These are phyloP conservation scores for Durotheca rogersii DNA, from an alignment of 495 filamentous ascomycete species.

Conservation along the genomic window DNA sequence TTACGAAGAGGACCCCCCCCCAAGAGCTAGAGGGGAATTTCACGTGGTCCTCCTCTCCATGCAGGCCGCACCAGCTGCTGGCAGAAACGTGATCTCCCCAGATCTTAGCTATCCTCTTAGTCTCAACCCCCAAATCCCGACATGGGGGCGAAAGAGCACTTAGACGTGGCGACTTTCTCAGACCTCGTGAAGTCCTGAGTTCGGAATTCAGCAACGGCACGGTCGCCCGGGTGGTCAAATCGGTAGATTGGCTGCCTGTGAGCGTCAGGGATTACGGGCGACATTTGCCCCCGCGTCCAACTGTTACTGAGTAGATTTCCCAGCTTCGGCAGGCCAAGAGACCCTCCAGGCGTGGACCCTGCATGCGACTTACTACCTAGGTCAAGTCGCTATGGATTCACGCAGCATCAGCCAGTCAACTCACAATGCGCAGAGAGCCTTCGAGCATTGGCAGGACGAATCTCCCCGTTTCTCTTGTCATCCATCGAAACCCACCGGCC, in stretches of 20 bases:
- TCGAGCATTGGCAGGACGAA: conserved; percentile 10
- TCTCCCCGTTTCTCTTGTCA: too few relatives aligned
- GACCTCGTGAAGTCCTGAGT: conserved; percentile 17
- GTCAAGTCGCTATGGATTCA: too few relatives aligned
- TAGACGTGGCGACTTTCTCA: conserved; percentile 4
- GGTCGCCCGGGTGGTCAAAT: conserved; percentile 25
- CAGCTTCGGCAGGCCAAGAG: not conserved
- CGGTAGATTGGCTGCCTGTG: conserved; percentile 18
- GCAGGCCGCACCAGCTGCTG: conserved; percentile 6
- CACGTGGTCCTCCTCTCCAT: conserved; percentile 22
- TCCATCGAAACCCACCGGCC: too few relatives aligned
- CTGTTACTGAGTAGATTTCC: not conserved
- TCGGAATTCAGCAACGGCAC: not conserved
- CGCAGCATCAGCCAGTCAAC: too few relatives aligned
- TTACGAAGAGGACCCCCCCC: too few relatives aligned
- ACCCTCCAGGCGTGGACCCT: conserved; percentile 13
- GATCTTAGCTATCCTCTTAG: conserved; percentile 5
- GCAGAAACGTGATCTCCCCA: conserved; percentile 1
- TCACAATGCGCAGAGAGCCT: too few relatives aligned
- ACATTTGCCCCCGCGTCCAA: conserved; percentile 14
- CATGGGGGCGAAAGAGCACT: too few relatives aligned
- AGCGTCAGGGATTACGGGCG: conserved; percentile 5
- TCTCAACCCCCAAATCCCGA: conserved; percentile 6
- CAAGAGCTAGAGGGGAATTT: too few relatives aligned
- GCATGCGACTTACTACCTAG: conserved; percentile 15